Evolutionary conservation across 768 basidiomycete species (phyloP).

Genomic region (Serendipita sp.): DNA sequence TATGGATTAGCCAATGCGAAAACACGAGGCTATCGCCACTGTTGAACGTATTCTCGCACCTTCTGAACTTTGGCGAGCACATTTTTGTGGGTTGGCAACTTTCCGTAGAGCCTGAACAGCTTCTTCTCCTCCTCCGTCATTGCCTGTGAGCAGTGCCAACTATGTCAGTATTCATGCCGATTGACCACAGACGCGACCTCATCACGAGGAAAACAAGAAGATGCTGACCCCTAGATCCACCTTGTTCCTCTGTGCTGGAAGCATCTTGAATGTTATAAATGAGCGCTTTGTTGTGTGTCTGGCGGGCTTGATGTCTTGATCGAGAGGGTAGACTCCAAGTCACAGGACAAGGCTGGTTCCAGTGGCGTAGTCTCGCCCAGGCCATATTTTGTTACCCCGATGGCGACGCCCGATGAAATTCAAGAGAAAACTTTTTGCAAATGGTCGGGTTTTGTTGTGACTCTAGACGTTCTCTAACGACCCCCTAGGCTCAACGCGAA

Average conservation of each 20-base stretch:
- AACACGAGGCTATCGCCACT: conserved; percentile 8
- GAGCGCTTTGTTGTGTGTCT: conserved; percentile 8
- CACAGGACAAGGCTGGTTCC: neutral
- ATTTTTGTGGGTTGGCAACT: conserved; percentile 87
- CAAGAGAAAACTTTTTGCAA: conserved; percentile 82
- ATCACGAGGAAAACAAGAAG: neutral
- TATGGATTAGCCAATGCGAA: neutral
- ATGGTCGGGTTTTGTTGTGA: conserved; percentile 36
- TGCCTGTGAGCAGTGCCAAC: conserved; percentile 32
- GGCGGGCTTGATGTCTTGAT: neutral
- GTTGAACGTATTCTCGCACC: conserved; percentile 25
- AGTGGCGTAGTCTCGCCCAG: neutral
- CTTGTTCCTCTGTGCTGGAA: conserved; percentile 73
- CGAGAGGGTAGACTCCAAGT: conserved; percentile 3
- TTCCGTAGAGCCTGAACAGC: conserved; percentile 88
- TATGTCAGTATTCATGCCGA: neutral
- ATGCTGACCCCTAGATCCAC: conserved; percentile 76
- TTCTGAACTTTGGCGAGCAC: conserved; percentile 89
- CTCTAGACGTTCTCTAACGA: conserved; percentile 6
- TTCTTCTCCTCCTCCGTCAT: conserved; percentile 82
- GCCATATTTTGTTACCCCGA: neutral
- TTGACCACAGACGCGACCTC: neutral
- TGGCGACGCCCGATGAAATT: conserved; percentile 21
- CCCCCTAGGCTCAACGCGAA: conserved; percentile 80
- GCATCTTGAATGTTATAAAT: conserved; percentile 29